A percentile compares a stretch with the other conserved stretches of the same genome.
These are phyloP conservation scores for Botrytis porri DNA, from an alignment of 2,329 filamentous ascomycete genomes.

Conservation along the genomic window DNA sequence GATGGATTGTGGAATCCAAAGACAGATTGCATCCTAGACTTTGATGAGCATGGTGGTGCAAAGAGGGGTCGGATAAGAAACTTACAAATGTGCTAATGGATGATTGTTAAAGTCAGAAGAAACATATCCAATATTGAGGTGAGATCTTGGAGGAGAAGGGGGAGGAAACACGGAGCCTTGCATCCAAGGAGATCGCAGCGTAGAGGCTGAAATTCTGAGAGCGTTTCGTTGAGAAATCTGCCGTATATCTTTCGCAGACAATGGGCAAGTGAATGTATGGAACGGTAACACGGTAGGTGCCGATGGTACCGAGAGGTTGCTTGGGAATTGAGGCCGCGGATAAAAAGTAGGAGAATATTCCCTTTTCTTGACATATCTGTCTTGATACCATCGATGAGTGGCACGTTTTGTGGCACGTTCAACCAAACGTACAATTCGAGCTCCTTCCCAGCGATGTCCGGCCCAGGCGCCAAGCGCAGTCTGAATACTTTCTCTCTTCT, in stretches of 20 bases:
- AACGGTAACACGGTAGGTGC: slow-evolving; percentile 95
- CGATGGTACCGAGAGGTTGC: slow-evolving; percentile 71
- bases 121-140: slow-evolving; percentile 90
- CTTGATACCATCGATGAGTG: slow-evolving; percentile 83
- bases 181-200: slow-evolving; percentile 83
- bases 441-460: slow-evolving; percentile 81
- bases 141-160: slow-evolving; percentile 74
- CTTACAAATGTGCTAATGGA: slow-evolving; percentile 80
- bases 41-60: neutral
- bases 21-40: slow-evolving; percentile 83
- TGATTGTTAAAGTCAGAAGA: slow-evolving; percentile 99
- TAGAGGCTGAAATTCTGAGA: slow-evolving; percentile 86
- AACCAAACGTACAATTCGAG: slow-evolving; percentile 75
- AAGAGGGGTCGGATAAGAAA: slow-evolving; percentile 28
- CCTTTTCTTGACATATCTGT: slow-evolving; percentile 65
- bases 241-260: slow-evolving; percentile 87
- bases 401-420: slow-evolving; percentile 79
- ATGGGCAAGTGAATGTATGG: slow-evolving; percentile 93
- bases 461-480: slow-evolving; percentile 56
- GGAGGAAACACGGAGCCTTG: slow-evolving; percentile 78
- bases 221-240: slow-evolving; percentile 95
- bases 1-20: slow-evolving; percentile 81
- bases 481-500: slow-evolving; percentile 38
- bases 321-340: slow-evolving; percentile 68
- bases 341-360: slow-evolving; percentile 60